A percentile compares a stretch with the other conserved stretches of the same genome.
Evolutionary conservation across 306 rosid genomes (phyloP).

Genomic region (Adenanthera pavonina): DNA sequence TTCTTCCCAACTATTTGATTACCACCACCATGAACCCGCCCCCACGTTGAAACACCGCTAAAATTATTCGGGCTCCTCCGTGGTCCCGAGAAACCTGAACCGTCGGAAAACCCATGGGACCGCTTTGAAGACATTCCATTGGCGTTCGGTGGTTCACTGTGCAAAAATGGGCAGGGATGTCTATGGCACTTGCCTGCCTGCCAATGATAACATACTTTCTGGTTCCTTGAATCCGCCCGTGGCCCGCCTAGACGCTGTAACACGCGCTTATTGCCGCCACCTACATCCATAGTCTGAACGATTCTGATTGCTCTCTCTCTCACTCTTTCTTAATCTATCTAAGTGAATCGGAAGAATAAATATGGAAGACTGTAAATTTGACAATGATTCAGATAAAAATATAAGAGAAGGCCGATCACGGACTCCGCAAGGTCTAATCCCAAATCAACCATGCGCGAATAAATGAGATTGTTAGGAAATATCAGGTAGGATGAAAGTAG

Average conservation of each 20-base stretch:
- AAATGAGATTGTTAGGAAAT: neutral
- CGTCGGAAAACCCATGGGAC: slow-evolving; percentile 54
- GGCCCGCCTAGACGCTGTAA: slow-evolving; percentile 68
- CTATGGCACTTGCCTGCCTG: slow-evolving; percentile 91
- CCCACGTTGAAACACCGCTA: slow-evolving; percentile 61
- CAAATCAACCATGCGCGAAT: slow-evolving; percentile 13
- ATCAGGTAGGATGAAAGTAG: neutral
- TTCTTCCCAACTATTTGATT: slow-evolving; percentile 61
- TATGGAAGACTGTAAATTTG: neutral
- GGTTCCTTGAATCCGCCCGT: slow-evolving; percentile 52
- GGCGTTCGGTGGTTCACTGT: slow-evolving; percentile 56
- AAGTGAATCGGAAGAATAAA: neutral
- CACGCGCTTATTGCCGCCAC: slow-evolving; percentile 86
- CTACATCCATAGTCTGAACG: slow-evolving; percentile 63
- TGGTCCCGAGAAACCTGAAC: slow-evolving; percentile 55
- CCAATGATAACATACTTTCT: slow-evolving; percentile 92
- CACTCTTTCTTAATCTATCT: too few relatives aligned
- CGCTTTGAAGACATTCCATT: slow-evolving; percentile 76
- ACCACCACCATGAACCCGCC: slow-evolving; percentile 50
- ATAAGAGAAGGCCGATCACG: neutral
- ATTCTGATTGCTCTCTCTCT: neutral
- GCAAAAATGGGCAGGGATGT: slow-evolving; percentile 72
- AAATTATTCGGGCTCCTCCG: slow-evolving; percentile 56
- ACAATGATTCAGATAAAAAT: neutral
- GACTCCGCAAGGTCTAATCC: slow-evolving; percentile 4